Evolutionary conservation across 2,329 filamentous ascomycete genomes (phyloP).

Genomic region (Monosporascus sp.): DNA sequence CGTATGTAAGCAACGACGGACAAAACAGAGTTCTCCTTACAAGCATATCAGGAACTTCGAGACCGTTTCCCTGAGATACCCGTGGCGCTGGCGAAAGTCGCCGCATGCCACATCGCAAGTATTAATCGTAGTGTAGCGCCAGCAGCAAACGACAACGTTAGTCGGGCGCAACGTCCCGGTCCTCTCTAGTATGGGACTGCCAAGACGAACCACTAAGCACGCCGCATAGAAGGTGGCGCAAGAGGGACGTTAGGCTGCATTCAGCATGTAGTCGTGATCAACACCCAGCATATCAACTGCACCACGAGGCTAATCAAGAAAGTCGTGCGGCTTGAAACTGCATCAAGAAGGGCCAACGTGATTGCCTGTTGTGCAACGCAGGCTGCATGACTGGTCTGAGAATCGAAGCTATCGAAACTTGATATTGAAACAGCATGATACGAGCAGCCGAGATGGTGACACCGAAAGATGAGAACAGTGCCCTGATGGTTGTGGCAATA

Average conservation of each 20-base stretch:
- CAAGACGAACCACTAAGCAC: not conserved
- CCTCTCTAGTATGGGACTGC: not conserved
- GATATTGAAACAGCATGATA: not conserved
- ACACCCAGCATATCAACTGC: not conserved
- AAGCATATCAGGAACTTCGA: no score
- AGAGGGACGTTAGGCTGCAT: not conserved
- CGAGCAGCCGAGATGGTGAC: not conserved
- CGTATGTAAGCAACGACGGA: no score
- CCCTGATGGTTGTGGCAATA: no score
- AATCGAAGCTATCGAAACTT: not conserved
- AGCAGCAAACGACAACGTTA: no score
- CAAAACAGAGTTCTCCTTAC: no score
- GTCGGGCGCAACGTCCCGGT: no score
- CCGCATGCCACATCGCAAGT: no score
- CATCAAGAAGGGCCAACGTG: not conserved
- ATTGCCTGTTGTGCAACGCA: not conserved
- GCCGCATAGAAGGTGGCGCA: not conserved
- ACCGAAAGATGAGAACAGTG: not conserved
- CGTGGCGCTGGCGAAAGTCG: no score
- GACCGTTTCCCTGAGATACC: no score
- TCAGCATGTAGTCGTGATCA: not conserved
- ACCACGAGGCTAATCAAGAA: not conserved
- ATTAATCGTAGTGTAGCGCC: no score
- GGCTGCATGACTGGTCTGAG: not conserved
- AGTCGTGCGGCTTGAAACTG: not conserved